These are phyloP conservation scores for Caulochytrium protostelioides DNA, from an alignment of 371 early-diverging fungal genomes.

Conservation along the genomic window DNA sequence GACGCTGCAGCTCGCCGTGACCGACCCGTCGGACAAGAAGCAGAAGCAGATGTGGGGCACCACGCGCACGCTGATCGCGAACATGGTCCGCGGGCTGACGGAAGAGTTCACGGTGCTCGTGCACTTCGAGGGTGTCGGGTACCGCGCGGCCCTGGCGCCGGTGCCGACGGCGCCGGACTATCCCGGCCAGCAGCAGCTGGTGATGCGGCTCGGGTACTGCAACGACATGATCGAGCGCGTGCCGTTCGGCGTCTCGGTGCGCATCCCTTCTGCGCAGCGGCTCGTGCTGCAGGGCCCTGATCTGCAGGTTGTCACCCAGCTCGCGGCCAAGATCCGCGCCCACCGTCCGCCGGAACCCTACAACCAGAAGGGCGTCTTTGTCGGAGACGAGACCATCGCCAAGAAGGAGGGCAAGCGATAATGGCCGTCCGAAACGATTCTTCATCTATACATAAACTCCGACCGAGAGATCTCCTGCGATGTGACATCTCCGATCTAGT, in stretches of 20 bases:
- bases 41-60: constrained; percentile 92
- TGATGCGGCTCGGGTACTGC: constrained; percentile 70
- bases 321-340: constrained; percentile 76
- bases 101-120: constrained; percentile 71
- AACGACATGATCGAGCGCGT: constrained; percentile 58
- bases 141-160: constrained; percentile 61
- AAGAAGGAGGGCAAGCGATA: constrained; percentile 89
- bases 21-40: constrained; percentile 32
- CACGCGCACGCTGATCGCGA: constrained; percentile 61
- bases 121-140: constrained; percentile 82
- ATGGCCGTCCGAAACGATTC: too few relatives aligned
- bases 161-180: neutral
- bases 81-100: constrained; percentile 68
- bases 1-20: constrained; percentile 33
- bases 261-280: constrained; percentile 63
- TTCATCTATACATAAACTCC: too few relatives aligned
- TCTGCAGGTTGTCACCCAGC: constrained; percentile 53
- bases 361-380: constrained; percentile 95
- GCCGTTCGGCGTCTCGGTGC: constrained; percentile 55
- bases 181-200: constrained; percentile 25
- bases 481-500: too few relatives aligned
- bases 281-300: constrained; percentile 60
- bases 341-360: constrained; percentile 93
- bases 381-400: constrained; percentile 86
- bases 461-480: too few relatives aligned